Percentiles rank a stretch among this genome's conserved stretches.
Evolutionary conservation across 2,329 filamentous ascomycete species (phyloP).

Genomic region (Alternaria ventricosa): DNA sequence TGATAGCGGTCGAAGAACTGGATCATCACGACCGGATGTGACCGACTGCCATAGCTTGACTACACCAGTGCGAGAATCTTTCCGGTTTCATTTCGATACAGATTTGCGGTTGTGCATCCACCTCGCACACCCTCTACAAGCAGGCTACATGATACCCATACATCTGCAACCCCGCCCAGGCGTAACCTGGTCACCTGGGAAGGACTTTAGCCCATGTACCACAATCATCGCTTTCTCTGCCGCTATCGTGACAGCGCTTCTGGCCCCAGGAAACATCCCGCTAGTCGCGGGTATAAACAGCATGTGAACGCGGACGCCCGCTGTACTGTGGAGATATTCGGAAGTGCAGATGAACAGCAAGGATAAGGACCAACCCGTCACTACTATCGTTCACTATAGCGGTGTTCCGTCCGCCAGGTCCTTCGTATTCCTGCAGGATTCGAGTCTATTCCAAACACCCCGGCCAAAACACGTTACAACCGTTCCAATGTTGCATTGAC

Average conservation of each 20-base stretch:
- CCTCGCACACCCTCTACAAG: background rate
- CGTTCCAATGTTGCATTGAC: constrained; percentile 21
- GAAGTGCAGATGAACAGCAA: constrained; percentile 7
- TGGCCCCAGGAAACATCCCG: constrained; percentile 3
- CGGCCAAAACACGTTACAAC: constrained; percentile 9
- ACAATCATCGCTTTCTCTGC: constrained; percentile 7
- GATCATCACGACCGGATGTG: background rate
- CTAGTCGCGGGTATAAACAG: constrained; percentile 11
- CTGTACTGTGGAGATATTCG: constrained; percentile 4
- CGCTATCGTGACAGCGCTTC: constrained; percentile 9
- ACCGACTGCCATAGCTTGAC: background rate
- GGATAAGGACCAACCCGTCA: background rate
- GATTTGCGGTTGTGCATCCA: background rate
- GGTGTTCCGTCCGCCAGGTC: constrained; percentile 8
- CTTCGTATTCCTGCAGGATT: constrained; percentile 1
- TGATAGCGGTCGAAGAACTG: background rate
- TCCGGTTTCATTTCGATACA: background rate
- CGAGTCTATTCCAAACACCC: background rate
- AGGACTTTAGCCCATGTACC: constrained; percentile 1
- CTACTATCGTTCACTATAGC: background rate
- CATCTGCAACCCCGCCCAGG: constrained; percentile 22
- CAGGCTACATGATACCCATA: background rate
- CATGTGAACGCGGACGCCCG: constrained; percentile 7
- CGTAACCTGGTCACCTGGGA: constrained; percentile 3
- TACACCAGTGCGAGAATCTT: background rate